phyloP scores from a whole-genome alignment of 176 grass and related monocot genomes.

The bread wheat (Triticum aestivum) region IWGSC_CS_RefSeq_v2.1 NC_057798.1:434036023-434036522 shows the following conservation, averaged over 20 bases:
- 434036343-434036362: background rate
- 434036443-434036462: background rate
- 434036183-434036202: too few species aligned
- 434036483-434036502: slow-evolving; percentile 93
- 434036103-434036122: slow-evolving; percentile 16
- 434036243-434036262: background rate
- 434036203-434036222: background rate
- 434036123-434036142: background rate
- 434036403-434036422: slow-evolving; percentile 14
- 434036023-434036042: slow-evolving; percentile 8
- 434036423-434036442: background rate
- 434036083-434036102: background rate
- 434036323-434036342: slow-evolving; percentile 25
- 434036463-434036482: slow-evolving; percentile 86
- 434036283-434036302: background rate
- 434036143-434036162: slow-evolving; percentile 10
- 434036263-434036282: background rate
- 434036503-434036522: slow-evolving; percentile 76
- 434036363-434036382: slow-evolving; percentile 10
- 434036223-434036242: background rate
- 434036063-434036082: background rate
- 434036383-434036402: slow-evolving; percentile 3
- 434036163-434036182: background rate
- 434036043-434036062: background rate
- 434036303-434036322: slow-evolving; percentile 17